A percentile compares a stretch with the other conserved stretches of the same genome.
phyloP scores from a whole-genome alignment of 257 asterid species.

The Solanum piurae region DNA sequence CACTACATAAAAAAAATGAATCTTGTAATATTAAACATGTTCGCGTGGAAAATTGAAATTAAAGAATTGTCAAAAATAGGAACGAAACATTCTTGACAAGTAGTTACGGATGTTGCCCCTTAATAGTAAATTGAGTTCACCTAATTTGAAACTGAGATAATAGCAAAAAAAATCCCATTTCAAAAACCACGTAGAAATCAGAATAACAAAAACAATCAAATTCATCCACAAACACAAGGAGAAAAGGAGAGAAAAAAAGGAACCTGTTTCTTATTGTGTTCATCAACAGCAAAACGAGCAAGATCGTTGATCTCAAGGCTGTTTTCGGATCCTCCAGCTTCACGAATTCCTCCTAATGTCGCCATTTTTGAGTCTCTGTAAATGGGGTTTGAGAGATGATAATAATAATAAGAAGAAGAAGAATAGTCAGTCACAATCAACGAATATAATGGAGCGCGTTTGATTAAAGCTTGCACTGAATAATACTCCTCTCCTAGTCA shows the following conservation, averaged over 20 bases:
- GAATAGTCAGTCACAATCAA: neutral
- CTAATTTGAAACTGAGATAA: neutral
- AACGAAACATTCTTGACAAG: neutral
- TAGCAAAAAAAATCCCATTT: neutral
- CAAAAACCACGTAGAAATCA: neutral
- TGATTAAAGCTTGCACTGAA: neutral
- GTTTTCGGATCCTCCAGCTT: conserved; percentile 48
- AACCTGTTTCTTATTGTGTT: conserved; percentile 68
- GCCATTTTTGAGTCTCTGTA: conserved; percentile 29
- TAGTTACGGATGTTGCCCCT: no score
- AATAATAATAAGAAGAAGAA: neutral
- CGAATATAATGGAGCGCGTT: neutral
- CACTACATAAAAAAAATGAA: neutral
- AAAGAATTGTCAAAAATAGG: neutral
- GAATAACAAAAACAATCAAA: neutral
- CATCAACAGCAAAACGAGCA: conserved; percentile 73
- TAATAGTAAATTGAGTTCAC: neutral
- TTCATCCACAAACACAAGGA: neutral
- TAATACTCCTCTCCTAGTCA: no score
- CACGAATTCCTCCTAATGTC: conserved; percentile 32
- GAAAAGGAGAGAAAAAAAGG: neutral
- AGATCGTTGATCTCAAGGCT: conserved; percentile 55
- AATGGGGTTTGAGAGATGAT: neutral
- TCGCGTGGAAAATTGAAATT: neutral
- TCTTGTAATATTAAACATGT: neutral